Evolutionary conservation across 768 basidiomycete species (phyloP), one percentile per base, ranked within the genome.

Genomic region (Tylopilus vinaceipallidus): DNA sequence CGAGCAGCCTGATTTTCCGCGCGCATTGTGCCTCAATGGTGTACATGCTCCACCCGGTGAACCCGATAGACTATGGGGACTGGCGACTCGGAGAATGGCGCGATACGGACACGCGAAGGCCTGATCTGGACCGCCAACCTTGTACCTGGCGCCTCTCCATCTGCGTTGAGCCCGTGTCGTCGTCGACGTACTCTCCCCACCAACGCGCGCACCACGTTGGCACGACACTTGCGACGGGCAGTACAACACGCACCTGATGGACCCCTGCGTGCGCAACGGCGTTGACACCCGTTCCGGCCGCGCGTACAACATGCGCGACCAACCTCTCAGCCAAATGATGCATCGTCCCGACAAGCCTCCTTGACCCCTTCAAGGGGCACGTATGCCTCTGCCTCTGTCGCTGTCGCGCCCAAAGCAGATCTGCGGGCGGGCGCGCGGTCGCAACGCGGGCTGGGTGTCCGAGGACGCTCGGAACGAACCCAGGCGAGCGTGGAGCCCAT

Each of bases 101-200:
- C n/a, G n/a, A n/a, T n/a, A n/a, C n/a, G n/a, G n/a, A n/a, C n/a
- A n/a, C n/a, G n/a, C n/a, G n/a, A n/a, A n/a, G n/a, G n/a, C n/a
- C n/a, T n/a, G n/a, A n/a, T n/a, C n/a, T n/a, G n/a, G n/a, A n/a
- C n/a, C n/a, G n/a, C n/a, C n/a, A n/a, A n/a, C 27, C 47, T 59
- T 50, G 47, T 54, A 50, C 22, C 47, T 41, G 47, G 17, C 32
- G n/a, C 54, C 57, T 33, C n/a, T 60, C 19, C 45, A 52, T 57
- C 12, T 39, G 36, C 17, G 23, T 39, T 45, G 35, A 32, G 42
- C 41, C 52, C 30, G 45, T 44, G 34, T 49, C 51, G 23, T 49
- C 9, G 46, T 59, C 54, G 41, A 60, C 50, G 11, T 42, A 49
- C 50, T 35, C 20, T 20, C 20, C 27, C 16, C 32, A 23, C 20